A percentile compares a stretch with the other conserved stretches of the same genome.
phyloP scores from a whole-genome alignment of 2,329 filamentous ascomycete species.

The Aspergillus viridinutans region DNA sequence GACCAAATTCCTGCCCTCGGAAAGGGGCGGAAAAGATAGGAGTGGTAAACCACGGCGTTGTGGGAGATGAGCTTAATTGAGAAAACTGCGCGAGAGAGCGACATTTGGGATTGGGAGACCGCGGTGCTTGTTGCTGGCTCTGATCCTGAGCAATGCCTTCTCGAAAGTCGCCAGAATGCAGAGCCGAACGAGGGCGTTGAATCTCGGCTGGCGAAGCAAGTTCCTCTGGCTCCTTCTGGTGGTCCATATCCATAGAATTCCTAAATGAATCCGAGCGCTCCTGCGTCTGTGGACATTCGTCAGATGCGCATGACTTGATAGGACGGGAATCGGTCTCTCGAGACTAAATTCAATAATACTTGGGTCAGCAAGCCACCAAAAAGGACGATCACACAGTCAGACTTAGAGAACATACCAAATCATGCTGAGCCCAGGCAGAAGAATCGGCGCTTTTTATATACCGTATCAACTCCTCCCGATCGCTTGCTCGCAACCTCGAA shows the following conservation, averaged over 20 bases:
- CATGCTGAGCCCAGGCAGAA: conserved; percentile 67
- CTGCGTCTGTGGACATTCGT: conserved; percentile 16
- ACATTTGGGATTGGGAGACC: conserved; percentile 17
- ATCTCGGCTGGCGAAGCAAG: conserved; percentile 60
- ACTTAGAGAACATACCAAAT: conserved; percentile 48
- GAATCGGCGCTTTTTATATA: conserved; percentile 75
- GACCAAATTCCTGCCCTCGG: conserved; percentile 14
- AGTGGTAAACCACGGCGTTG: conserved; percentile 52
- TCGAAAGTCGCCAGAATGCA: conserved; percentile 61
- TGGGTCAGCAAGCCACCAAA: not conserved
- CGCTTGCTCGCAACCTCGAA: conserved; percentile 34
- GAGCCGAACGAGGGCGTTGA: conserved; percentile 72
- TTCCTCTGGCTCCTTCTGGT: conserved; percentile 36
- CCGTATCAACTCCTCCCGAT: conserved; percentile 77
- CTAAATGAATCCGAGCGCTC: conserved; percentile 10
- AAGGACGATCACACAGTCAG: not conserved
- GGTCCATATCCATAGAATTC: conserved; percentile 10
- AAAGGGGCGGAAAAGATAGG: conserved; percentile 20
- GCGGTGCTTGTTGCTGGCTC: conserved; percentile 24
- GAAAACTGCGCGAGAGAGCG: conserved; percentile 10
- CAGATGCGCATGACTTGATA: conserved; percentile 1
- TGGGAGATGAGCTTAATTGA: conserved; percentile 47
- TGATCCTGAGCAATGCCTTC: conserved; percentile 36
- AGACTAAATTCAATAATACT: not conserved
- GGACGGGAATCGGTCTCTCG: not conserved